Conservation (phyloP, 306 rosid genomes). For the Castanospermum australe region DNA sequence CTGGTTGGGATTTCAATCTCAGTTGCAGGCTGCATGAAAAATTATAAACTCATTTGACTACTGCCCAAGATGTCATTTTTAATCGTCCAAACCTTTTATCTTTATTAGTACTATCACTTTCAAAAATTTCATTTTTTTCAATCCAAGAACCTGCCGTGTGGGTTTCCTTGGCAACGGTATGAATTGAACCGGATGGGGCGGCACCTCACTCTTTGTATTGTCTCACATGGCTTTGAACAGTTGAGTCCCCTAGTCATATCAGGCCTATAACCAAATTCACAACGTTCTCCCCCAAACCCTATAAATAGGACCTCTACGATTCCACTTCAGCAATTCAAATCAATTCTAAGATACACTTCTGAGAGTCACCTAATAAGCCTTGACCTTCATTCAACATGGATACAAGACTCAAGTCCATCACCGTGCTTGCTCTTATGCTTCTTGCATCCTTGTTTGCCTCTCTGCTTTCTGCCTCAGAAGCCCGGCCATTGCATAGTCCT, state of each 20-base stretch:
- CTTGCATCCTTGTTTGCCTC: conserved; percentile 17
- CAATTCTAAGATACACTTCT: neutral
- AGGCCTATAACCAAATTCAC: neutral
- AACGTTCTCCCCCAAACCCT: conserved; percentile 12
- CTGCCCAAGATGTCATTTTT: conserved; percentile 1
- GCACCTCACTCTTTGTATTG: conserved; percentile 22
- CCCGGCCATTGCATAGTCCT: conserved; percentile 30
- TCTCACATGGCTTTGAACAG: conserved; percentile 23
- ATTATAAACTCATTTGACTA: conserved; percentile 11
- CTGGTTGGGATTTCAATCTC: neutral
- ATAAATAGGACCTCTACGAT: conserved; percentile 44
- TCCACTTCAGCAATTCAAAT: conserved; percentile 28
- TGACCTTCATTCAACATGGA: conserved; percentile 36
- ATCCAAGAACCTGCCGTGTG: conserved; percentile 32
- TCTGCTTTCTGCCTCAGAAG: conserved; percentile 29
- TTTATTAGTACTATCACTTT: conserved; percentile 17
- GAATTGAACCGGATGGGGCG: conserved; percentile 10
- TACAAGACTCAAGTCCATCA: conserved; percentile 31
- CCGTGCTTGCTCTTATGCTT: conserved; percentile 25
- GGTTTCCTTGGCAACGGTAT: conserved; percentile 21
- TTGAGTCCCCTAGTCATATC: neutral
- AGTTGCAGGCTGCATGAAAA: conserved; percentile 10
- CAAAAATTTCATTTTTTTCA: conserved; percentile 19
- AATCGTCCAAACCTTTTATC: conserved; percentile 1
- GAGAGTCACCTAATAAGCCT: neutral